Percentiles rank a stretch among this genome's conserved stretches.
phyloP scores from a whole-genome alignment of 352 stramenopile species.

The Halophytophthora batemanensis region DNA sequence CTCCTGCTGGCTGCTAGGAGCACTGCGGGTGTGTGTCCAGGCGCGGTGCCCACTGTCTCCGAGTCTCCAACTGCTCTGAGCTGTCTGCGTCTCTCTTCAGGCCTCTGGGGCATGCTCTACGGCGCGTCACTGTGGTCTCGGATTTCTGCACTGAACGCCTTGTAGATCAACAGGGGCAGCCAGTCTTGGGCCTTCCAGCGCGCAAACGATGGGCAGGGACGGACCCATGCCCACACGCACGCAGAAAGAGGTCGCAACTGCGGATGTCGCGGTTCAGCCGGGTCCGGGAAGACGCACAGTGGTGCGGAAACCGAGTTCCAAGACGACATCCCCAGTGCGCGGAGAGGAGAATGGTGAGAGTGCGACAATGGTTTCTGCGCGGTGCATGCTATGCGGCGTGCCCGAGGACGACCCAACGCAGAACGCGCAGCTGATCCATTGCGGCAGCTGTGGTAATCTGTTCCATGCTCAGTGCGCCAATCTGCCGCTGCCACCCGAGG shows the following conservation, averaged over 20 bases:
- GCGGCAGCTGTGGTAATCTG: conserved; percentile 40
- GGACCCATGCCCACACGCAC: conserved; percentile 17
- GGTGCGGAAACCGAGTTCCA: background rate
- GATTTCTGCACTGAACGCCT: background rate
- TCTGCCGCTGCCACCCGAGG: conserved; percentile 55
- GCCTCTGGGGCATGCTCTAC: background rate
- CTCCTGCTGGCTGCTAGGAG: too few relatives aligned
- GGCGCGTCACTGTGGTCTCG: background rate
- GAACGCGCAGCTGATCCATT: conserved; percentile 43
- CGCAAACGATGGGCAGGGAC: background rate
- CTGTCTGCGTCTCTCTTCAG: background rate
- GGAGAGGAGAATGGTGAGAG: too few relatives aligned
- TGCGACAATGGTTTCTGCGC: background rate
- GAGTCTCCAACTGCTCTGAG: too few relatives aligned
- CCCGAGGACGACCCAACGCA: conserved; percentile 6
- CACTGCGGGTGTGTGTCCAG: too few relatives aligned
- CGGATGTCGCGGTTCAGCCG: conserved; percentile 1
- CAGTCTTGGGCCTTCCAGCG: background rate
- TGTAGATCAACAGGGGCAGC: background rate
- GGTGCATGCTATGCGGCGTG: conserved; percentile 29
- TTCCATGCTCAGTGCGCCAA: conserved; percentile 72
- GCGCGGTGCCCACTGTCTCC: too few relatives aligned
- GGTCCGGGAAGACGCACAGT: background rate
- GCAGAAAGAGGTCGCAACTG: conserved; percentile 8
- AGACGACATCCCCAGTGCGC: background rate